Base-by-base conservation (phyloP, 2,329 filamentous ascomycete genomes). In the Hypoxylon sp. region DNA sequence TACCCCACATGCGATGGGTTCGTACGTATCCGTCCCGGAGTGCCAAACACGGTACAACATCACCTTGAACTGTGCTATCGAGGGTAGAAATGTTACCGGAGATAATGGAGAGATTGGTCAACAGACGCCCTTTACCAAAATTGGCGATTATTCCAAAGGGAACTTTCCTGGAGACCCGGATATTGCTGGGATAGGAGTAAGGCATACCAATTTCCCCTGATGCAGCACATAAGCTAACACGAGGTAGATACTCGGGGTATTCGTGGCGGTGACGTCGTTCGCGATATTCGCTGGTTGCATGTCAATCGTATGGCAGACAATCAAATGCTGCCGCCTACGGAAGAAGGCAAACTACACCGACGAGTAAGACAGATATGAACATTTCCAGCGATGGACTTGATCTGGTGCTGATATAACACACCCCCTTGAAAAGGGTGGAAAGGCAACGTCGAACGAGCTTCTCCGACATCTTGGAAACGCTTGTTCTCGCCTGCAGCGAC, bases 401-500 rank as follows among this genome's bases (percentile, higher is more conserved):
- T 28, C 32, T 43, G 30, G 10, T 44, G 43, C 43, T 58, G 28
- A 48, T 37, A 46, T n/a, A 24, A 7, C 19, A 19, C 28, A 39
- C 13, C 6, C n/a, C n/a, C n/a, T n/a, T n/a, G n/a, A 19, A 68
- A 24, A 67, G 52, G 37, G 17, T 20, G 10, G 44, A 43, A 4
- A 63, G 46, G 32, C 43, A 20, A 15, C 28, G 43, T 20, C 48
- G 53, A 4, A 52, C 49, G 17, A 72, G 68, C 48, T 26, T 75
- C n/a, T 65, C 75, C 6, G 71, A 74, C 19, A 71, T 77, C 19
- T 55, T 75, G 11, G 74, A 78, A 55, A 65, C 72, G 3, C 55
- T 78, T 11, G 68, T 78, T 22, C 51, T 75, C 22, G 70, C 70
- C 41, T 78, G 75, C 58, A 77, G 75, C 53, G 75, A 79, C 60